phyloP scores from a whole-genome alignment of 1,284 basidiomycete species.

The Cryptococcus sp. region DNA sequence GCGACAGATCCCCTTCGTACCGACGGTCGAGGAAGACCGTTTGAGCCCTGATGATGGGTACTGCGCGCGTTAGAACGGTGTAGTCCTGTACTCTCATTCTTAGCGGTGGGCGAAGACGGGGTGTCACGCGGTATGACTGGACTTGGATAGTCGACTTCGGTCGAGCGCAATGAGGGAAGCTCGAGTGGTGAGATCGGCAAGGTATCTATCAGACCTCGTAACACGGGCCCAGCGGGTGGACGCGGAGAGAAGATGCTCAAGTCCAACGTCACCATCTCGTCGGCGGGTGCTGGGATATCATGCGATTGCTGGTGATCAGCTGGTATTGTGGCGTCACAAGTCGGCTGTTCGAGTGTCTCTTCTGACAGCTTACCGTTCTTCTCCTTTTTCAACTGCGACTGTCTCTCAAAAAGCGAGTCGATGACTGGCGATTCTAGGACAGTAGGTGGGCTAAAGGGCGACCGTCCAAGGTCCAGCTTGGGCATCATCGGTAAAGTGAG shows the following conservation, averaged over 20 bases:
- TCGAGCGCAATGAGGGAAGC: constrained; percentile 8
- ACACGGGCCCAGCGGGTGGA: constrained; percentile 10
- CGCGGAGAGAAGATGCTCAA: constrained; percentile 24
- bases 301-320: neutral
- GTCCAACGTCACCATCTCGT: constrained; percentile 5
- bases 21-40: too few species aligned
- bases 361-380: too few species aligned
- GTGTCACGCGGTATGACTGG: constrained; percentile 3
- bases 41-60: neutral
- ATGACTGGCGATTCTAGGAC: too few species aligned
- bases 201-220: constrained; percentile 13
- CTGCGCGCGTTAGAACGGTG: neutral
- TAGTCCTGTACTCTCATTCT: neutral
- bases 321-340: neutral
- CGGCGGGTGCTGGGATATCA: constrained; percentile 1
- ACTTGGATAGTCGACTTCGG: neutral
- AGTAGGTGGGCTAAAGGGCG: too few species aligned
- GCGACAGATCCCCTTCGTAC: constrained; percentile 1
- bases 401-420: too few species aligned
- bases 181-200: constrained; percentile 21
- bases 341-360: too few species aligned
- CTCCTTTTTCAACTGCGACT: too few species aligned
- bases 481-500: too few species aligned
- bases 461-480: too few species aligned
- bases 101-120: neutral